These are phyloP conservation scores for Tuber melanosporum DNA, from an alignment of 495 filamentous ascomycete genomes.

Conservation along the genomic window DNA sequence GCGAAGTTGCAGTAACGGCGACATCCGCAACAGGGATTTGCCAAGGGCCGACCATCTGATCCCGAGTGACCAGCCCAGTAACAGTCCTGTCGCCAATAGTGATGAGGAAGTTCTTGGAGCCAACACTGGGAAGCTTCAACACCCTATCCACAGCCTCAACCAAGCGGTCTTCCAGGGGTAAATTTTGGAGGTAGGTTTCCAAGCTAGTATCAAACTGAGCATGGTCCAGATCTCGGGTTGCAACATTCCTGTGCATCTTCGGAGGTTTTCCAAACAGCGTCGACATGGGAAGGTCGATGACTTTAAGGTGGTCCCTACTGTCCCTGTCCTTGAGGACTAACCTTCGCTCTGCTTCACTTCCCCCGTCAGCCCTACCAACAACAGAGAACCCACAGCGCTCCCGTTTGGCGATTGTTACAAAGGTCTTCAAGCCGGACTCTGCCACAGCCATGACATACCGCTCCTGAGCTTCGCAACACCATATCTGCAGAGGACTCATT, in stretches of 20 bases:
- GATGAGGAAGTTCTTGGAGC: constrained; percentile 93
- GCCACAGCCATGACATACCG: constrained; percentile 84
- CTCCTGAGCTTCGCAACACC: constrained; percentile 96
- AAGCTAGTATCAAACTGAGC: constrained; percentile 65
- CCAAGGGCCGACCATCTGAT: constrained; percentile 96
- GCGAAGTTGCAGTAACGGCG: constrained; percentile 77
- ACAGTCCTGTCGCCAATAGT: constrained; percentile 92
- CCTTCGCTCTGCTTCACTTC: constrained; percentile 55
- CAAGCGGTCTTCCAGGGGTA: constrained; percentile 60
- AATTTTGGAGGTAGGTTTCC: constrained; percentile 56
- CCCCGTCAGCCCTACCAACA: constrained; percentile 69
- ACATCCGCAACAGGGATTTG: constrained; percentile 93
- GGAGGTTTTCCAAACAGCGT: constrained; percentile 87
- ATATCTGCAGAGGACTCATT: constrained; percentile 93
- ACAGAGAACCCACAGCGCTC: constrained; percentile 93
- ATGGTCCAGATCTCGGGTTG: constrained; percentile 62
- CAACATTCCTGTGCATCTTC: constrained; percentile 72
- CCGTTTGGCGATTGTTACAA: constrained; percentile 72
- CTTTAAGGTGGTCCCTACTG: constrained; percentile 63
- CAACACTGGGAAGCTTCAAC: constrained; percentile 77
- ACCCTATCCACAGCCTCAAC: constrained; percentile 71
- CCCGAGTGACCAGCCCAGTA: constrained; percentile 76
- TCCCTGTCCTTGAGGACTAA: constrained; percentile 78
- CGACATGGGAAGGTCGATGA: constrained; percentile 87
- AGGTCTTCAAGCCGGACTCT: constrained; percentile 68